Percentiles rank a stretch among this genome's conserved stretches.
Evolutionary conservation across 2,329 filamentous ascomycete genomes (phyloP).

Genomic region (Rutstroemia sp.): DNA sequence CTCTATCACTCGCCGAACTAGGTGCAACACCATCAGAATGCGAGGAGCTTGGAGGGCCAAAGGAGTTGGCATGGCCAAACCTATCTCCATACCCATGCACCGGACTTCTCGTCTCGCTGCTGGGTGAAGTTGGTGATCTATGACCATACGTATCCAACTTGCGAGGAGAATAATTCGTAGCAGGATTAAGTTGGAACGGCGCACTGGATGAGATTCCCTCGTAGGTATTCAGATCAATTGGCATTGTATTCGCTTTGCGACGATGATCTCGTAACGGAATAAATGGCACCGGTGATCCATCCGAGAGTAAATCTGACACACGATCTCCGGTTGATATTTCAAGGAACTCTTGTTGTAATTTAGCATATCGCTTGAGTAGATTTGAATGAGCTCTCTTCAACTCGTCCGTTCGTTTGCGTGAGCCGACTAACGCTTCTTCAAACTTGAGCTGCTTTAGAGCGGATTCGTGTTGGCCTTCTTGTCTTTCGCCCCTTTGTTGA

Average conservation of each 20-base stretch:
- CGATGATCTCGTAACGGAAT: not conserved
- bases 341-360: conserved; percentile 38
- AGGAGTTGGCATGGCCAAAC: not conserved
- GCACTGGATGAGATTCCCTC: not conserved
- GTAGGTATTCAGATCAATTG: not conserved
- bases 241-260: not conserved
- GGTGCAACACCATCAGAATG: conserved; percentile 2
- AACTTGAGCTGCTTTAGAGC: conserved; percentile 13
- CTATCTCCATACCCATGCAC: conserved; percentile 4
- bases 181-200: not conserved
- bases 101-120: not conserved
- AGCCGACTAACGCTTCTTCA: conserved; percentile 16
- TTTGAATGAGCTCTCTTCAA: conserved; percentile 45
- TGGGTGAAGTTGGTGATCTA: not conserved
- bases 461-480: conserved; percentile 13
- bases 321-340: not conserved
- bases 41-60: not conserved
- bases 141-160: not conserved
- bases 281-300: not conserved
- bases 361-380: conserved; percentile 42
- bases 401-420: conserved; percentile 34
- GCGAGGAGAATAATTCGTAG: not conserved
- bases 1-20: conserved; percentile 3
- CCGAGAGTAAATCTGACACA: not conserved
- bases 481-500: too few relatives aligned